Conservation (phyloP, 345 rosid genomes). For the Brassica rapa region DNA sequence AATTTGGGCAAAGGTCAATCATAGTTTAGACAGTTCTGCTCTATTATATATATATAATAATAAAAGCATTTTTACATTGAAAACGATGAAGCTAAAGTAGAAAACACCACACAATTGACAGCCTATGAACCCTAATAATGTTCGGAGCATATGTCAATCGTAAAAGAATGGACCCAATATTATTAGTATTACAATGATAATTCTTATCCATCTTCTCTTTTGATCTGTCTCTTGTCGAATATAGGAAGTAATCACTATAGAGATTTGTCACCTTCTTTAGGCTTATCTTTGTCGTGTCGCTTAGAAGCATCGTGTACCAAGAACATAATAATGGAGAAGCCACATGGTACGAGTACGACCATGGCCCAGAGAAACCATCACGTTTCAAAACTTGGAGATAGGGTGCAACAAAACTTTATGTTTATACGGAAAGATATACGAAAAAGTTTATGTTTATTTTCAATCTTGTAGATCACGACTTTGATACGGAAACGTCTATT, state of each 20-base stretch:
- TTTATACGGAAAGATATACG: background rate
- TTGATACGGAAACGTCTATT: background rate
- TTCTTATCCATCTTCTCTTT: slow-evolving; percentile 42
- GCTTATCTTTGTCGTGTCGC: slow-evolving; percentile 40
- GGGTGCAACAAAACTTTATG: slow-evolving; percentile 34
- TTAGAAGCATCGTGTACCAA: slow-evolving; percentile 30
- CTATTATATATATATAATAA: background rate
- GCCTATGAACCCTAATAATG: slow-evolving; percentile 27
- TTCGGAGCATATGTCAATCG: slow-evolving; percentile 28
- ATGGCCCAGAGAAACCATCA: slow-evolving; percentile 40
- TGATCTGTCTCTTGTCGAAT: slow-evolving; percentile 44
- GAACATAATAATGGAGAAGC: slow-evolving; percentile 42
- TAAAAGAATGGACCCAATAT: slow-evolving; percentile 38
- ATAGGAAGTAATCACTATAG: slow-evolving; percentile 35
- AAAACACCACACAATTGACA: slow-evolving; percentile 27
- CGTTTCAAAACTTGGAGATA: slow-evolving; percentile 32
- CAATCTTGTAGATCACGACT: background rate
- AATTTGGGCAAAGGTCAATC: background rate
- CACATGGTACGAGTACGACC: slow-evolving; percentile 38
- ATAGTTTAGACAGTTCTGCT: background rate
- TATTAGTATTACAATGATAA: slow-evolving; percentile 41
- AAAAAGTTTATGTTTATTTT: background rate
- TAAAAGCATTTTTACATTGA: background rate
- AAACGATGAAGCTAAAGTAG: slow-evolving; percentile 7
- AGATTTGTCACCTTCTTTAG: slow-evolving; percentile 39